phyloP scores from a whole-genome alignment of 2,329 filamentous ascomycete genomes.

The Chaetomium globosum region DNA sequence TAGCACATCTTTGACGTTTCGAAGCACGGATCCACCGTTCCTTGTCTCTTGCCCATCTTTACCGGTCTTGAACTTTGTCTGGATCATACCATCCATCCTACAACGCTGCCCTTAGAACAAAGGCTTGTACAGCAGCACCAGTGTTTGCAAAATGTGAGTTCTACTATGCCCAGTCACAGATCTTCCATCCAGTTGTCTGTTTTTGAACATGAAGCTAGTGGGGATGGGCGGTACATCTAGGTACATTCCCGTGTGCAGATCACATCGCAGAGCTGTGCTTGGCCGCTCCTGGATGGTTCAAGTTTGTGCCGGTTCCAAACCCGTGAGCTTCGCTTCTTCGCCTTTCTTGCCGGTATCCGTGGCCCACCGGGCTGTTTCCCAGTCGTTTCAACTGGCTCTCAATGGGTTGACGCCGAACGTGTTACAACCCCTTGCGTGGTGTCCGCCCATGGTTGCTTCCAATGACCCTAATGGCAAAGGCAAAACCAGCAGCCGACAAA shows the following conservation, averaged over 20 bases:
- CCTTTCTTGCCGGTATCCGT: slow-evolving; percentile 11
- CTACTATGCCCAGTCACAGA: background rate
- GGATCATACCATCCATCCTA: background rate
- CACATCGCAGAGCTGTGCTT: slow-evolving; percentile 17
- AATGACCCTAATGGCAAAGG: slow-evolving; percentile 27
- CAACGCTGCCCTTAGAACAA: background rate
- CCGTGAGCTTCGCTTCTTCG: background rate
- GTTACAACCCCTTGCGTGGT: slow-evolving; percentile 36
- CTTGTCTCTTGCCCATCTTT: background rate
- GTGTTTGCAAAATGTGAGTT: background rate
- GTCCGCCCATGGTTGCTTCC: background rate
- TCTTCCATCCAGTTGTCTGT: background rate
- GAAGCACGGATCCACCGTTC: slow-evolving; percentile 11
- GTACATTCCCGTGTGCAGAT: slow-evolving; percentile 2
- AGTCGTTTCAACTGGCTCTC: slow-evolving; percentile 27
- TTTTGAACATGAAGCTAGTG: background rate
- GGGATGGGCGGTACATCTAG: background rate
- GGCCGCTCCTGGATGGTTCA: background rate
- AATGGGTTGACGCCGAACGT: slow-evolving; percentile 39
- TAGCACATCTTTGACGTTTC: background rate
- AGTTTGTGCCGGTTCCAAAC: slow-evolving; percentile 6
- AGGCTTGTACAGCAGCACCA: background rate
- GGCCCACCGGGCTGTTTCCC: slow-evolving; percentile 20
- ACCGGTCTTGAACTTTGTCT: background rate
- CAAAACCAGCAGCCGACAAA: slow-evolving; percentile 16